These are phyloP conservation scores for Wickerhamomyces chaumierensis DNA, from an alignment of 805 yeast species.

Conservation along the genomic window DNA sequence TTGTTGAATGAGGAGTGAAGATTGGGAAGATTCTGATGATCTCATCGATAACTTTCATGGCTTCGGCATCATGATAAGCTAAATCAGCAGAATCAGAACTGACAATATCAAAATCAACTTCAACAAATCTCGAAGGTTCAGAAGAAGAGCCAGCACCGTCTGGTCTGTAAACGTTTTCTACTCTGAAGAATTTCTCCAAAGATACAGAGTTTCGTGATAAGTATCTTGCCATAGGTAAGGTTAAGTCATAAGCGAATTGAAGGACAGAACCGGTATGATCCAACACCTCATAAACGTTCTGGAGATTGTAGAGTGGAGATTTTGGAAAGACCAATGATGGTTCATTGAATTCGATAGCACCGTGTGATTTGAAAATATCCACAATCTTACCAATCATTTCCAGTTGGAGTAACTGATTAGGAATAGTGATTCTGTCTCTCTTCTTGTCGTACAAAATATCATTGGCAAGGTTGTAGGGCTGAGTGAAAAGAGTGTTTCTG, in stretches of 20 bases:
- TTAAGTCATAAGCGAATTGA: conserved; percentile 82
- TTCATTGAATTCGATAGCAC: conserved; percentile 68
- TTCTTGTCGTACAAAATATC: conserved; percentile 69
- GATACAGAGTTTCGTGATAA: conserved; percentile 54
- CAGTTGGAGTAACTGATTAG: conserved; percentile 46
- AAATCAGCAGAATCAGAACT: conserved; percentile 35
- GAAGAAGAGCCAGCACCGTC: conserved; percentile 43
- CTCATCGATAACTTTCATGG: conserved; percentile 73
- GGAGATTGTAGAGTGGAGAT: conserved; percentile 56
- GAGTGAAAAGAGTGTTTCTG: conserved; percentile 72
- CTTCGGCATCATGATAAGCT: conserved; percentile 74
- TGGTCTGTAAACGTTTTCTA: conserved; percentile 76
- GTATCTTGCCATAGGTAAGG: conserved; percentile 80
- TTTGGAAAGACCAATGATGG: conserved; percentile 72
- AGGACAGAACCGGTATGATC: conserved; percentile 83
- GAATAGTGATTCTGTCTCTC: conserved; percentile 18
- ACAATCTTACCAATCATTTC: conserved; percentile 50
- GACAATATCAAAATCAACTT: conserved; percentile 74
- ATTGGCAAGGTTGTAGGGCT: conserved; percentile 74
- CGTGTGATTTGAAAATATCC: conserved; percentile 65
- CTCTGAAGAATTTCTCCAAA: conserved; percentile 52
- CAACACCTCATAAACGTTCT: conserved; percentile 65
- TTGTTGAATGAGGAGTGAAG: conserved; percentile 42
- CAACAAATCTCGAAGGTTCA: conserved; percentile 68
- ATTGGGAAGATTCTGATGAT: conserved; percentile 57